phyloP scores from a whole-genome alignment of 306 rosid species.

The Trifolium pratense region DNA sequence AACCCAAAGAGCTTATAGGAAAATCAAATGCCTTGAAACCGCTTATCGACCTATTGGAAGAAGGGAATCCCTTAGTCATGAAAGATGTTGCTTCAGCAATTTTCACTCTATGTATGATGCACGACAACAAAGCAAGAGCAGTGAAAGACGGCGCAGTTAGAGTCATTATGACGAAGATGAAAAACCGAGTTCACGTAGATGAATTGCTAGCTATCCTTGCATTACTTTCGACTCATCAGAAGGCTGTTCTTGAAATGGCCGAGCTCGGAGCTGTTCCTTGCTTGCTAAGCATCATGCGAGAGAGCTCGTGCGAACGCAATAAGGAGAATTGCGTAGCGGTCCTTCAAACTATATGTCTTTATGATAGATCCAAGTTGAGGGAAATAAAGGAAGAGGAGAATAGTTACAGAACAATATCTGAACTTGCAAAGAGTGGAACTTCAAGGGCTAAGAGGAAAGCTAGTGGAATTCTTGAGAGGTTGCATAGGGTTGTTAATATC shows the following conservation, averaged over 20 bases:
- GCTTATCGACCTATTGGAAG: slow-evolving; percentile 73
- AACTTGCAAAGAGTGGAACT: slow-evolving; percentile 78
- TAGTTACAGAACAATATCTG: slow-evolving; percentile 64
- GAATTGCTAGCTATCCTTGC: slow-evolving; percentile 82
- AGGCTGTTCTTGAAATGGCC: slow-evolving; percentile 76
- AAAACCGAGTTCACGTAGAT: slow-evolving; percentile 55
- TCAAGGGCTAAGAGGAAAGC: slow-evolving; percentile 95
- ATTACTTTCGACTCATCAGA: slow-evolving; percentile 70
- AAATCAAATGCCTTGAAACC: slow-evolving; percentile 77
- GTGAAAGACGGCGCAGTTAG: slow-evolving; percentile 71
- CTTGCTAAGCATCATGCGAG: slow-evolving; percentile 68
- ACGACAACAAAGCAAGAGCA: slow-evolving; percentile 81
- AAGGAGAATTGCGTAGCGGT: slow-evolving; percentile 82
- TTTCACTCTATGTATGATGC: slow-evolving; percentile 70
- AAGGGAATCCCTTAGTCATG: slow-evolving; percentile 78
- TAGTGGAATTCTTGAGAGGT: slow-evolving; percentile 83
- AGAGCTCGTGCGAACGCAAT: slow-evolving; percentile 68
- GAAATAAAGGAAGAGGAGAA: slow-evolving; percentile 84
- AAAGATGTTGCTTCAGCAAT: slow-evolving; percentile 91
- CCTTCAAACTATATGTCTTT: slow-evolving; percentile 69
- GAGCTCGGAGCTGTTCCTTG: slow-evolving; percentile 73
- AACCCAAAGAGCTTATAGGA: slow-evolving; percentile 87
- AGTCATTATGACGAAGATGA: slow-evolving; percentile 66
- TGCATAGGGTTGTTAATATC: slow-evolving; percentile 73
- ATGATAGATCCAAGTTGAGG: slow-evolving; percentile 78